Conservation (phyloP, 208 protist species). For the Angomonas desouzai region DNA sequence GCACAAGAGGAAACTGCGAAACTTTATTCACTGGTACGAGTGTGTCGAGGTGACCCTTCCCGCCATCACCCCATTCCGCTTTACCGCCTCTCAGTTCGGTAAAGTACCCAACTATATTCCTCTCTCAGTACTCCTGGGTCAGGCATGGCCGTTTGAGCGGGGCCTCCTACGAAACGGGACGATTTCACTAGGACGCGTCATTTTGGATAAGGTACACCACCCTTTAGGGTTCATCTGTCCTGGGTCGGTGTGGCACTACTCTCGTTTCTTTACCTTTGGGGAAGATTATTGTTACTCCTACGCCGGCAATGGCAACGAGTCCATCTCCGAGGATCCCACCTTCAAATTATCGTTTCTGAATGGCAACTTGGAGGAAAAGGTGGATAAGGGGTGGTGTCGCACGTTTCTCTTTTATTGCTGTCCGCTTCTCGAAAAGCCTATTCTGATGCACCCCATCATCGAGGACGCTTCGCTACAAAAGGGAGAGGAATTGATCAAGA, state of each 20-base stretch:
- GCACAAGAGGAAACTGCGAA: slow-evolving; percentile 11
- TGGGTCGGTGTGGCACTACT: slow-evolving; percentile 44
- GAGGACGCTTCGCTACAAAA: slow-evolving; percentile 12
- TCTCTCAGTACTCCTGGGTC: slow-evolving; percentile 25
- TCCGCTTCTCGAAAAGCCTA: slow-evolving; percentile 23
- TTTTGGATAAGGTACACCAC: slow-evolving; percentile 31
- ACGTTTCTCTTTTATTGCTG: slow-evolving; percentile 45
- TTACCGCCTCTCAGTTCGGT: slow-evolving; percentile 27
- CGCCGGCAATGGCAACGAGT: neutral
- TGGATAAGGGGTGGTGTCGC: slow-evolving; percentile 23
- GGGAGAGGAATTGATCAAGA: slow-evolving; percentile 13
- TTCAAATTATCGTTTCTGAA: slow-evolving; percentile 3
- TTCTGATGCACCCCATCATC: slow-evolving; percentile 24
- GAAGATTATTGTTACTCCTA: neutral
- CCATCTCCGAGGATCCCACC: neutral
- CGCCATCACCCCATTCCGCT: slow-evolving; percentile 17
- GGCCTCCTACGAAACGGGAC: slow-evolving; percentile 18
- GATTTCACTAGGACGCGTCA: slow-evolving; percentile 25
- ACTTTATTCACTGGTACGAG: slow-evolving; percentile 18
- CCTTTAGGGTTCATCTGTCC: slow-evolving; percentile 29
- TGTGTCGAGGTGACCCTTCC: slow-evolving; percentile 21
- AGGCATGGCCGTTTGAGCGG: slow-evolving; percentile 38
- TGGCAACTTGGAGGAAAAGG: slow-evolving; percentile 18
- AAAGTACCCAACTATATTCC: slow-evolving; percentile 25
- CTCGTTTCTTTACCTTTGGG: slow-evolving; percentile 17